A percentile compares a stretch with the other conserved stretches of the same genome.
These are phyloP conservation scores for Elaphomyces granulatus DNA, from an alignment of 495 filamentous ascomycete genomes.

Conservation along the genomic window DNA sequence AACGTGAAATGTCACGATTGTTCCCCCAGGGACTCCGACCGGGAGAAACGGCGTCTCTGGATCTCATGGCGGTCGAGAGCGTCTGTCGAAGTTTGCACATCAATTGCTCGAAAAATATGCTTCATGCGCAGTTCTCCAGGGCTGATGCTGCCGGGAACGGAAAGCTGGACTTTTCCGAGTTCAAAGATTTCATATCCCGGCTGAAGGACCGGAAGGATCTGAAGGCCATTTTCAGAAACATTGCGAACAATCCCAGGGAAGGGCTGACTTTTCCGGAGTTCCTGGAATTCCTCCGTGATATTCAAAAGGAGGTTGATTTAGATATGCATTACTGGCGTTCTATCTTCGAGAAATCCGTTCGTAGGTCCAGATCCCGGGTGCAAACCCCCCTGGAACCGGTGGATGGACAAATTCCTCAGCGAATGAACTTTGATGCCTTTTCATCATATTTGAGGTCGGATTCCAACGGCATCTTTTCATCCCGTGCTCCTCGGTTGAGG, in stretches of 20 bases:
- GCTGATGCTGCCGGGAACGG: constrained; percentile 50
- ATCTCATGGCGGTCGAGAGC: constrained; percentile 59
- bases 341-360: constrained; percentile 61
- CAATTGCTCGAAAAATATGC: constrained; percentile 59
- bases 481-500: constrained; percentile 38
- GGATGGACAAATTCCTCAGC: constrained; percentile 23
- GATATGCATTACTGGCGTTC: constrained; percentile 52
- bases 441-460: constrained; percentile 61
- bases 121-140: constrained; percentile 59
- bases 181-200: constrained; percentile 62
- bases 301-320: constrained; percentile 58
- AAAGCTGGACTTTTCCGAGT: constrained; percentile 58
- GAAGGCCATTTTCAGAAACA: constrained; percentile 45
- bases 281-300: constrained; percentile 52
- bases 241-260: constrained; percentile 31
- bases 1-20: constrained; percentile 63
- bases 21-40: constrained; percentile 39
- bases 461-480: constrained; percentile 46
- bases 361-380: constrained; percentile 43
- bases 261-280: constrained; percentile 64
- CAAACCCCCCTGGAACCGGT: constrained; percentile 19
- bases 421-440: constrained; percentile 63
- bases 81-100: constrained; percentile 83
- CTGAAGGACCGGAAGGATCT: constrained; percentile 79
- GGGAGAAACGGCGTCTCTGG: constrained; percentile 53